Base-by-base conservation (phyloP, 805 yeast species). In the Tetrapisispora namnaoensis region DNA sequence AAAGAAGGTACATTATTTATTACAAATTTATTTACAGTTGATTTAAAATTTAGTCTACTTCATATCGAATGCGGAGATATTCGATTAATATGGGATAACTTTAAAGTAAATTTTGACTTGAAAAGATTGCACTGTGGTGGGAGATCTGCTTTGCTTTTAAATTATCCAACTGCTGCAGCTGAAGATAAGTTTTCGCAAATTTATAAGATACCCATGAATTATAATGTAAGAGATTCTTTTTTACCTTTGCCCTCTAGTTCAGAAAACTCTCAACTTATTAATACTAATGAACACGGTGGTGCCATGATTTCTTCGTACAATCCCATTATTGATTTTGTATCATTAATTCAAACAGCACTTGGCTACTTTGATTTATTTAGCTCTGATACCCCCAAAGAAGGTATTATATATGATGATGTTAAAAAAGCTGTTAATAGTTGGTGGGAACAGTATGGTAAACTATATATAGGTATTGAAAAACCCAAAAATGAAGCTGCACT, bases 61-160 rank as follows among this genome's bases (percentile, higher is more conserved):
- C 83, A 86, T 2, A 76, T 90, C 1, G 80, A 82, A 1, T 70
- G 71, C 34, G 90, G 90, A 1, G 78, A 78, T 51, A 64, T 63
- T 32, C 66, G 75, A 28, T 66, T 70, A 0, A 70, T 78, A 2
- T 78, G 82, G 72, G 71, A 71, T 20, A 66, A 70, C 42, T 91
- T 86, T 60, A 75, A 77, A 45, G 79, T 86, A 10, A 90, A 89
- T 61, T 81, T 86, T 48, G 82, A 89, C 65, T 69, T 93, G 57
- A 78, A 84, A 54, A 77, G 86, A 56, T 63, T 89, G 46, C 80
- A 82, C 21, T 91, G 98, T 65, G 84, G 88, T 47, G 95, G 97
- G 10, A 72, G 99, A 51, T 80, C 95, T 0, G 83, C 89, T 0
- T 72, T 89, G 42, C 67, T 88, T 34, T 71, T 86, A 13, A 73